phyloP scores from a whole-genome alignment of 257 asterid species.

The Nicotiana tomentosiformis region DNA sequence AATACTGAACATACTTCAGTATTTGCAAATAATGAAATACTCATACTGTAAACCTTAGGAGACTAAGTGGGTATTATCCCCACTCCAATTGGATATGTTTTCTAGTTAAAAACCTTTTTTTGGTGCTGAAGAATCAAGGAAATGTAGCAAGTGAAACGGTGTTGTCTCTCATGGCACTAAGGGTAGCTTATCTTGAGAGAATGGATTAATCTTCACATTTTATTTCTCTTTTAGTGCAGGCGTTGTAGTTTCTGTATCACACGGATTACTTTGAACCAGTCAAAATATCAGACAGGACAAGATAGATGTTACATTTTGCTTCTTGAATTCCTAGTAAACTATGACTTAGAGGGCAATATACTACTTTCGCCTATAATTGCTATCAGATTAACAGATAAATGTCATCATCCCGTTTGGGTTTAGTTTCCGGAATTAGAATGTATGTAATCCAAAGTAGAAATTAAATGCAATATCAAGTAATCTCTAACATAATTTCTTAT shows the following conservation, averaged over 20 bases:
- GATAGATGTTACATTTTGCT: neutral
- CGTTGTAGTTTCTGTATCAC: neutral
- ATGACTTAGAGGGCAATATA: neutral
- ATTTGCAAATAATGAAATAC: no score
- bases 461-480: neutral
- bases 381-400: neutral
- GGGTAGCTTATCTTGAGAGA: neutral
- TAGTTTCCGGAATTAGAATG: neutral
- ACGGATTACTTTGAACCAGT: neutral
- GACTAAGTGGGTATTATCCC: no score
- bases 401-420: neutral
- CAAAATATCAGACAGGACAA: neutral
- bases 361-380: neutral
- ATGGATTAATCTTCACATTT: neutral
- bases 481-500: neutral
- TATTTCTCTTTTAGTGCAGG: neutral
- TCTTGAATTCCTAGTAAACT: neutral
- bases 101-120: no score
- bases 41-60: no score
- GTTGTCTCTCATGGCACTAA: neutral
- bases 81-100: no score
- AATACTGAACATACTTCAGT: no score
- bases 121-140: neutral
- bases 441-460: neutral
- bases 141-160: neutral